phyloP scores from a whole-genome alignment of 2,329 filamentous ascomycete species.

The Colletotrichum nymphaeae region DNA sequence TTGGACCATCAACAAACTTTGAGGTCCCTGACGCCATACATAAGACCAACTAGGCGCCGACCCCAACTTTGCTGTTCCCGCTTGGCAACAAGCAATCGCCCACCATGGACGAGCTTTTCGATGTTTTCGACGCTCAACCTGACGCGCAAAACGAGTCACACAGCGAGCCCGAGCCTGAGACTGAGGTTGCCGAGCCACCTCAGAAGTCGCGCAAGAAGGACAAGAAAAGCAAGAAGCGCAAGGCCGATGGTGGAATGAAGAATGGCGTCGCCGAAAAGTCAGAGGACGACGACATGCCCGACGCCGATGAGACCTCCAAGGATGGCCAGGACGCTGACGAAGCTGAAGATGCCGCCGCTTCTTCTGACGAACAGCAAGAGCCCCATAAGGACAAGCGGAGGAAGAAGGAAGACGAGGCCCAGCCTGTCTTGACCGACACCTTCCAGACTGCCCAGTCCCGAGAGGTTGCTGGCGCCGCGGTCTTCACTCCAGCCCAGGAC shows the following conservation, averaged over 20 bases:
- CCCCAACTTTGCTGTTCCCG: not conserved
- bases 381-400: constrained; percentile 65
- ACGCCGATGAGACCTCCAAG: constrained; percentile 55
- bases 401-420: constrained; percentile 69
- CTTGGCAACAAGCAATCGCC: not conserved
- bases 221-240: constrained; percentile 83
- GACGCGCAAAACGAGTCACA: constrained; percentile 51
- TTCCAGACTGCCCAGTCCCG: constrained; percentile 96
- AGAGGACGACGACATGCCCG: constrained; percentile 55
- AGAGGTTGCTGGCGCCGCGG: constrained; percentile 85
- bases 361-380: constrained; percentile 49
- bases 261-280: constrained; percentile 44
- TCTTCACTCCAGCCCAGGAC: constrained; percentile 71
- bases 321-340: constrained; percentile 46
- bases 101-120: constrained; percentile 82
- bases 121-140: constrained; percentile 80
- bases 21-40: not conserved
- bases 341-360: constrained; percentile 42
- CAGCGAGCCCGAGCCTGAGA: constrained; percentile 59
- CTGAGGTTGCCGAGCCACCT: constrained; percentile 49
- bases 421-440: constrained; percentile 88
- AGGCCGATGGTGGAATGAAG: constrained; percentile 84
- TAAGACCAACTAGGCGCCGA: not conserved
- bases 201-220: constrained; percentile 61
- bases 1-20: not conserved